A percentile compares a stretch with the other conserved stretches of the same genome.
Evolutionary conservation across 2,329 filamentous ascomycete genomes (phyloP).

Genomic region (Tolypocladium cylindrosporum): DNA sequence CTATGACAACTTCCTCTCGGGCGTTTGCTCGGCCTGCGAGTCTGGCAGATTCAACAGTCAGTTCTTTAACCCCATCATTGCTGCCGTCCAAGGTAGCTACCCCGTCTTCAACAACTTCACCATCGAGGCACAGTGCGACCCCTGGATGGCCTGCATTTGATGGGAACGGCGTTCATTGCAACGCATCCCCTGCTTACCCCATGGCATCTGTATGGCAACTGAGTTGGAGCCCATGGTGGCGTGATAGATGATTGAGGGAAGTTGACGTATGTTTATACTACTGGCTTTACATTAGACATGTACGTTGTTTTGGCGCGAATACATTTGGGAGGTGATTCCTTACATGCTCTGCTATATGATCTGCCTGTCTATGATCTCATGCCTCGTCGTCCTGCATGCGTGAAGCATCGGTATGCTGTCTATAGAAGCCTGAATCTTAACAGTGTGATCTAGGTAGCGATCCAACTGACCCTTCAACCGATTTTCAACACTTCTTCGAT

Average conservation of each 20-base stretch:
- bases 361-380: too few species aligned
- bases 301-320: slow-evolving; percentile 4
- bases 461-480: background rate
- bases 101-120: slow-evolving; percentile 27
- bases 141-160: slow-evolving; percentile 26
- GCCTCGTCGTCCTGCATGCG: too few species aligned
- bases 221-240: slow-evolving; percentile 1
- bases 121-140: slow-evolving; percentile 25
- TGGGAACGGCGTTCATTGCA: background rate
- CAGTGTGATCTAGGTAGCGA: too few species aligned
- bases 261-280: slow-evolving; percentile 6
- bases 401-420: background rate
- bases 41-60: slow-evolving; percentile 22
- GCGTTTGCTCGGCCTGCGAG: slow-evolving; percentile 25
- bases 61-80: slow-evolving; percentile 27
- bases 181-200: background rate
- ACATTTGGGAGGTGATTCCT: background rate
- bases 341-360: background rate
- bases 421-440: background rate
- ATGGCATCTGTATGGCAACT: slow-evolving; percentile 4
- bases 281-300: slow-evolving; percentile 8
- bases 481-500: background rate
- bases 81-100: slow-evolving; percentile 26
- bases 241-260: slow-evolving; percentile 4
- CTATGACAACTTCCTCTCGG: slow-evolving; percentile 25